phyloP scores from a whole-genome alignment of 495 filamentous ascomycete species.

The Podospora comata region DNA sequence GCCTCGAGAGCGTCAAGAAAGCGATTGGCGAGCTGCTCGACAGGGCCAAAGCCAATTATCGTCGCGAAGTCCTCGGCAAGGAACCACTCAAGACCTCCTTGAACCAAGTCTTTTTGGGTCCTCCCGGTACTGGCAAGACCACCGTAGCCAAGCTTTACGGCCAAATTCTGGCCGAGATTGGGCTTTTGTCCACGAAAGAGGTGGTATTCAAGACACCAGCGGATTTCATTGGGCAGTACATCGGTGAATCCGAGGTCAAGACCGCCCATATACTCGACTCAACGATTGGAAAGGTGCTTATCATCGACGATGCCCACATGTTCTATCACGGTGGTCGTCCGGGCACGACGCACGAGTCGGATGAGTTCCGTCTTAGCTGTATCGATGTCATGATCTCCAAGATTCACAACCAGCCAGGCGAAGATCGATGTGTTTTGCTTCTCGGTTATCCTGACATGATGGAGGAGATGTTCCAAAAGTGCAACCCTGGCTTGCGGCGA shows the following conservation, averaged over 20 bases:
- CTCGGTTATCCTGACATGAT: conserved; percentile 71
- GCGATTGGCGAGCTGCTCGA: conserved; percentile 49
- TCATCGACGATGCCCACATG: conserved; percentile 70
- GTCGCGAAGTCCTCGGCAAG: conserved; percentile 58
- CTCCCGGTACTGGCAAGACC: conserved; percentile 74
- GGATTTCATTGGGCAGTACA: conserved; percentile 60
- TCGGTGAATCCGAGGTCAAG: conserved; percentile 63
- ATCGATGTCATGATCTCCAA: conserved; percentile 71
- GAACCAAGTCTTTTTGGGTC: conserved; percentile 66
- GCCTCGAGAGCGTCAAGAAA: conserved; percentile 56
- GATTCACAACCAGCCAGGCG: conserved; percentile 65
- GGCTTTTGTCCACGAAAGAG: conserved; percentile 59
- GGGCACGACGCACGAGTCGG: conserved; percentile 20
- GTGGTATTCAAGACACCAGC: conserved; percentile 62
- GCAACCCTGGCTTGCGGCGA: conserved; percentile 66
- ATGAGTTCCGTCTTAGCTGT: conserved; percentile 57
- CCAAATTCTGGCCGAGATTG: conserved; percentile 58
- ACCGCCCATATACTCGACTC: conserved; percentile 63
- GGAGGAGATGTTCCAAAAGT: conserved; percentile 67
- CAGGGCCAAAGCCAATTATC: conserved; percentile 55
- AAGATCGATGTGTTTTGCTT: conserved; percentile 69
- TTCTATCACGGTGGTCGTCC: conserved; percentile 10
- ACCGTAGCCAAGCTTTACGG: conserved; percentile 72
- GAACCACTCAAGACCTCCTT: conserved; percentile 54
- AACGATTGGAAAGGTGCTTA: conserved; percentile 64